These are phyloP conservation scores for Botrytis aclada DNA, from an alignment of 2,329 filamentous ascomycete species.

Conservation along the genomic window DNA sequence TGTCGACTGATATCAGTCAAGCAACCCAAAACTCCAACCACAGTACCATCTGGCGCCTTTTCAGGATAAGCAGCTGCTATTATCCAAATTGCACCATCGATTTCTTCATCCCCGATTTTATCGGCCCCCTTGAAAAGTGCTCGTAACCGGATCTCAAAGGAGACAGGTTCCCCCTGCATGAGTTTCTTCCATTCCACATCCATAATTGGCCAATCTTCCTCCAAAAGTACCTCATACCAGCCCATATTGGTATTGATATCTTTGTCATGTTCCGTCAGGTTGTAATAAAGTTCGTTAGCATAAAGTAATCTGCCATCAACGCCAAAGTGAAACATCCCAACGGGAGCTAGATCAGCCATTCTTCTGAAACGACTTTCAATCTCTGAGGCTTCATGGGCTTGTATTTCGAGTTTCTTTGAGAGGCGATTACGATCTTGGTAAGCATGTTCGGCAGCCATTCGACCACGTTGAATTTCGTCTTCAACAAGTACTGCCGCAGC, in stretches of 20 bases:
- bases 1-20: conserved; percentile 84
- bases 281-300: conserved; percentile 65
- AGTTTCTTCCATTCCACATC: conserved; percentile 28
- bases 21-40: conserved; percentile 75
- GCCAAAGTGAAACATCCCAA: conserved; percentile 71
- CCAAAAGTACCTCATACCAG: neutral
- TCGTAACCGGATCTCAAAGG: conserved; percentile 30
- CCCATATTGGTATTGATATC: neutral
- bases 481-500: conserved; percentile 81
- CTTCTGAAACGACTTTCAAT: conserved; percentile 64
- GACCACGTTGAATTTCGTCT: conserved; percentile 74
- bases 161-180: conserved; percentile 24
- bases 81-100: conserved; percentile 68
- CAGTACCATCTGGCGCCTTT: conserved; percentile 54
- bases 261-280: conserved; percentile 20
- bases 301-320: conserved; percentile 63
- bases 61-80: conserved; percentile 75
- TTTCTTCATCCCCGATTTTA: conserved; percentile 53
- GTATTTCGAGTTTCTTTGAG: conserved; percentile 60
- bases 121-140: conserved; percentile 48
- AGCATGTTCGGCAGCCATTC: conserved; percentile 69
- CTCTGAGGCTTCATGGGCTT: conserved; percentile 47
- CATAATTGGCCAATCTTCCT: conserved; percentile 22
- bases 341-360: conserved; percentile 70
- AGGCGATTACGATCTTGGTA: conserved; percentile 73